Base-by-base conservation (phyloP, 2,329 filamentous ascomycete species). In the Verticillium tricorpus region DNA sequence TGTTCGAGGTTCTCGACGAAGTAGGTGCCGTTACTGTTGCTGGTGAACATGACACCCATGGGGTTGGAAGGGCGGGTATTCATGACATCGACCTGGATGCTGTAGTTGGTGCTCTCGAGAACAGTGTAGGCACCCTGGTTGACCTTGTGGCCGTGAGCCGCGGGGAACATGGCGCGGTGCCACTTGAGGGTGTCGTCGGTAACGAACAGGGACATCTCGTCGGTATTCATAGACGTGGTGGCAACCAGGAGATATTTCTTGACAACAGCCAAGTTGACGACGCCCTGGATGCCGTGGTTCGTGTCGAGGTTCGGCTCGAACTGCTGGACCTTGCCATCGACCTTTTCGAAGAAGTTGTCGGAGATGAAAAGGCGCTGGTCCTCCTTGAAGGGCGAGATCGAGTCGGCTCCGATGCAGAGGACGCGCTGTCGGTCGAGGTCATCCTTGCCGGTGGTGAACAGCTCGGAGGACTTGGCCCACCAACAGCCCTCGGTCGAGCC, bases 11-110 rank as follows among this genome's bases (percentile, higher is more conserved):
- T 98, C 70, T 90, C 88, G 2, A 91, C 95, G 73, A 98, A 99
- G 75, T 94, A 97, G 2, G 93, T 97, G 64, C 95, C 95, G 72
- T 98, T 96, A 35, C 93, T 98, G 73, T 99, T 99, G 72, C 94
- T 98, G 6, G 93, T 96, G 71, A 97, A 94, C 61, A 99, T 82
- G 12, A 90, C 88, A 37, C 95, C 96, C 85, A 97, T 94, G 0
- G 89, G 85, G 40, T 84, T 85, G 1, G 82, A 84, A 14, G 83
- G 83, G 55, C 79, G 80, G 45, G 81, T 81, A 1, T 89, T 92
- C 84, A 94, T 89, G 65, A 98, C 93, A 74, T 98, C 93, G 61
- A 99, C 88, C 76, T 98, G 94, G 68, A 99, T 93, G 78, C 94
- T 97, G 80, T 99, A 97, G 72, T 97, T 94, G 52, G 95, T 98